Conservation (phyloP, 257 asterid species). For the Scutellaria barbata region DNA sequence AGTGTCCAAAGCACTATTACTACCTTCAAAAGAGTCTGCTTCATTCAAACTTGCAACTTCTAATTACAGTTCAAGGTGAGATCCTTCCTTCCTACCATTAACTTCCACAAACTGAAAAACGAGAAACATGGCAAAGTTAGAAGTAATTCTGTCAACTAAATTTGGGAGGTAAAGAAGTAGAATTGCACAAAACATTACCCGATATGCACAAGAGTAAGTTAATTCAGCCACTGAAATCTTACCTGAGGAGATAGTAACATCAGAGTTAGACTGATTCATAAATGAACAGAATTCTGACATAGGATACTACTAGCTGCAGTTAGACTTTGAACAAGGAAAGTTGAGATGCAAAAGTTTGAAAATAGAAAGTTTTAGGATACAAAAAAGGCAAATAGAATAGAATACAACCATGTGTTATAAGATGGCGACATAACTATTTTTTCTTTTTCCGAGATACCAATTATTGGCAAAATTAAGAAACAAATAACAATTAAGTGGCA, state of each 20-base stretch:
- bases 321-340: not conserved
- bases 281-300: not conserved
- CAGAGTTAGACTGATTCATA: not conserved
- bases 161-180: too few relatives aligned
- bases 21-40: constrained; percentile 25
- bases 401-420: not conserved
- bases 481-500: not conserved
- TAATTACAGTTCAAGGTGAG: not conserved
- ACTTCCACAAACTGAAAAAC: constrained; percentile 28
- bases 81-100: constrained; percentile 30
- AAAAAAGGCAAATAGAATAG: not conserved
- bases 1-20: constrained; percentile 14
- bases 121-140: constrained; percentile 12
- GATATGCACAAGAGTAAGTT: not conserved
- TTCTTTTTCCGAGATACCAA: not conserved
- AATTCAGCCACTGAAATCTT: not conserved
- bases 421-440: not conserved
- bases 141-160: not conserved
- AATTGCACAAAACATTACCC: not conserved
- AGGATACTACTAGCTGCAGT: not conserved
- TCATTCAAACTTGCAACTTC: constrained; percentile 29
- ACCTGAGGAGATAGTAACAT: not conserved
- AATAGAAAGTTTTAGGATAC: not conserved
- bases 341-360: not conserved
- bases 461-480: not conserved